Percentiles rank a stretch among this genome's conserved stretches.
These are phyloP conservation scores for Arachnomyces sp. DNA, from an alignment of 2,329 filamentous ascomycete genomes.

Conservation along the genomic window DNA sequence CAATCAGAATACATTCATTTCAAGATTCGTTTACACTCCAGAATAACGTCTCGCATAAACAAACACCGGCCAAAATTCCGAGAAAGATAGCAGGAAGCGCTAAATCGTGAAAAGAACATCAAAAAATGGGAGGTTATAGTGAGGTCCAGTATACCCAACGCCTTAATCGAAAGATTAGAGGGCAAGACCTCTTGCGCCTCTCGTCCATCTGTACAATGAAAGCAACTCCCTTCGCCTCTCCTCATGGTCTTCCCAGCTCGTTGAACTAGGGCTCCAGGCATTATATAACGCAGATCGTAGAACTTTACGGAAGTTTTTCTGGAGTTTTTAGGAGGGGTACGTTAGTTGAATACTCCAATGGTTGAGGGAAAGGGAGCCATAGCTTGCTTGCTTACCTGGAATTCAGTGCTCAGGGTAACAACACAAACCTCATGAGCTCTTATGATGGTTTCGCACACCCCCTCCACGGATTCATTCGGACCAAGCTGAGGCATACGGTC, in stretches of 20 bases:
- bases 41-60: too few relatives aligned
- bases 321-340: background rate
- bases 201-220: constrained; percentile 47
- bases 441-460: constrained; percentile 44
- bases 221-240: constrained; percentile 41
- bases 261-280: constrained; percentile 34
- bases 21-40: too few relatives aligned
- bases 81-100: too few relatives aligned
- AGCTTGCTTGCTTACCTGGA: constrained; percentile 38
- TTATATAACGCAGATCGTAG: constrained; percentile 43
- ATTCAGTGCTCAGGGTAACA: too few relatives aligned
- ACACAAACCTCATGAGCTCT: constrained; percentile 44
- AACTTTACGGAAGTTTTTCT: constrained; percentile 50
- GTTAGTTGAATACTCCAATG: background rate
- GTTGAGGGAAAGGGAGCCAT: too few relatives aligned
- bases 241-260: constrained; percentile 37
- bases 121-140: too few relatives aligned
- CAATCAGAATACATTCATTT: too few relatives aligned
- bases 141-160: too few relatives aligned
- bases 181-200: constrained; percentile 25
- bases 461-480: constrained; percentile 38
- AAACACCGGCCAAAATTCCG: too few relatives aligned
- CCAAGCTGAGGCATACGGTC: constrained; percentile 43
- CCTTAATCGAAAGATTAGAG: constrained; percentile 6
- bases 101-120: too few relatives aligned